Percentiles rank a stretch among this genome's conserved stretches.
These are phyloP conservation scores for Hypholoma fasciculare DNA, from an alignment of 768 basidiomycete species.

Conservation along the genomic window DNA sequence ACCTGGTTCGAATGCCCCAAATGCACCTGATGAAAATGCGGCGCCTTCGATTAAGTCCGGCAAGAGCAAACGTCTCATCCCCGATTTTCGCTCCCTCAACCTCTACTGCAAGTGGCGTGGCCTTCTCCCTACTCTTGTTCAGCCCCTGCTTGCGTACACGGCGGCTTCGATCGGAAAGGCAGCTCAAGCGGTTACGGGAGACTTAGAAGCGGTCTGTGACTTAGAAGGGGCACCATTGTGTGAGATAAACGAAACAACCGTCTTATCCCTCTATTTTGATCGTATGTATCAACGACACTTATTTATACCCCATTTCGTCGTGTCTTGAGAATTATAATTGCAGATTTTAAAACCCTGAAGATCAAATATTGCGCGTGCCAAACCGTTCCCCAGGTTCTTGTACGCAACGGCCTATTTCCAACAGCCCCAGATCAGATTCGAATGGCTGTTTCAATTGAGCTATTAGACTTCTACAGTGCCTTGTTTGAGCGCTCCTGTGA, in stretches of 20 bases:
- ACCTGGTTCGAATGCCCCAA: background rate
- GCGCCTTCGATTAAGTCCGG: too few species aligned
- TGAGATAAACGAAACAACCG: background rate
- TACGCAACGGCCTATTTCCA: constrained; percentile 33
- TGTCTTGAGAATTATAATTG: background rate
- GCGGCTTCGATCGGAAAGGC: constrained; percentile 1
- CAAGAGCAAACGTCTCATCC: background rate
- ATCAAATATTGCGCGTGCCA: constrained; percentile 22
- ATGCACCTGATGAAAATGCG: background rate
- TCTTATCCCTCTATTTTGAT: constrained; percentile 9
- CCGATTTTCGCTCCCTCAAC: background rate
- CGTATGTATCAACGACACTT: background rate
- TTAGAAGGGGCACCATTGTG: background rate
- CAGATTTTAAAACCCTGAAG: constrained; percentile 9
- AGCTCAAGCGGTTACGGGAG: background rate
- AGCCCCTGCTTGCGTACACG: constrained; percentile 1
- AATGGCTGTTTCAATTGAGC: constrained; percentile 27
- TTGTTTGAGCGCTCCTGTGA: constrained; percentile 38
- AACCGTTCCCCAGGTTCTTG: constrained; percentile 19
- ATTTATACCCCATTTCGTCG: background rate
- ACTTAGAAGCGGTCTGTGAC: background rate
- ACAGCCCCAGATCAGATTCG: constrained; percentile 22
- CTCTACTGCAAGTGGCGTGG: constrained; percentile 6
- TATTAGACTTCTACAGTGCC: constrained; percentile 31
- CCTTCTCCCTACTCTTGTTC: constrained; percentile 1